Conservation (phyloP, 805 yeast genomes). For the Barnettozyma sp. region DNA sequence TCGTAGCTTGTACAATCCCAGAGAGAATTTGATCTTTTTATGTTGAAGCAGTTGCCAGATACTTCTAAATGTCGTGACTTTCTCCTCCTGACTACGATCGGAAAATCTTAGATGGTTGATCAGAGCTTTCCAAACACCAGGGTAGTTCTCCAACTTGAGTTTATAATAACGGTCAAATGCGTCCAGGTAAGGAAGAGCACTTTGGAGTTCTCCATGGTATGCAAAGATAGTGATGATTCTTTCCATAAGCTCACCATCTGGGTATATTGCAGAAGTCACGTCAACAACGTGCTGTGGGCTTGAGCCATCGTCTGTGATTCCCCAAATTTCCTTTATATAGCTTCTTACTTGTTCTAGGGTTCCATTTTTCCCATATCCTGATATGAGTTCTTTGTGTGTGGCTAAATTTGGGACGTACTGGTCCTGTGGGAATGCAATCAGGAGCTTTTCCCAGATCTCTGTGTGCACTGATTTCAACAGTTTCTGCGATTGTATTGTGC, state of each 20-base stretch:
- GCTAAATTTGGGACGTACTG: conserved; percentile 13
- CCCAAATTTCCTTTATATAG: conserved; percentile 20
- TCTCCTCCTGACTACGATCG: conserved; percentile 1
- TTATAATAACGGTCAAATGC: conserved; percentile 14
- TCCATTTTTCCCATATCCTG: conserved; percentile 18
- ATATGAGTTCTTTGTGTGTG: conserved; percentile 18
- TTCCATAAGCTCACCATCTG: conserved; percentile 15
- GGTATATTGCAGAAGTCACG: conserved; percentile 15
- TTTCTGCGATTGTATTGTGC: neutral
- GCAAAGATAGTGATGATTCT: conserved; percentile 16
- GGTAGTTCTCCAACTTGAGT: conserved; percentile 4
- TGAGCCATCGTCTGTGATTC: conserved; percentile 10
- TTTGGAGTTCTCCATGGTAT: conserved; percentile 9
- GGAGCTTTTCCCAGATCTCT: conserved; percentile 3
- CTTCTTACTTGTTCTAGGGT: conserved; percentile 16
- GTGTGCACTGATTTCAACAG: neutral
- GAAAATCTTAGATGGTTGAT: conserved; percentile 9
- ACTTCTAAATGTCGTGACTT: conserved; percentile 8
- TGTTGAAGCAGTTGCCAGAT: conserved; percentile 17
- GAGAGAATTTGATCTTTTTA: conserved; percentile 8
- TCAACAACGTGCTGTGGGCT: conserved; percentile 8
- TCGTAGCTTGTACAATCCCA: conserved; percentile 13
- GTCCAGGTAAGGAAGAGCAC: conserved; percentile 12
- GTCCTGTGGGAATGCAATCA: conserved; percentile 2
- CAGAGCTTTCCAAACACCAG: conserved; percentile 16